phyloP scores from a whole-genome alignment of 2,329 filamentous ascomycete genomes.

The Pezicula carpinea region DNA sequence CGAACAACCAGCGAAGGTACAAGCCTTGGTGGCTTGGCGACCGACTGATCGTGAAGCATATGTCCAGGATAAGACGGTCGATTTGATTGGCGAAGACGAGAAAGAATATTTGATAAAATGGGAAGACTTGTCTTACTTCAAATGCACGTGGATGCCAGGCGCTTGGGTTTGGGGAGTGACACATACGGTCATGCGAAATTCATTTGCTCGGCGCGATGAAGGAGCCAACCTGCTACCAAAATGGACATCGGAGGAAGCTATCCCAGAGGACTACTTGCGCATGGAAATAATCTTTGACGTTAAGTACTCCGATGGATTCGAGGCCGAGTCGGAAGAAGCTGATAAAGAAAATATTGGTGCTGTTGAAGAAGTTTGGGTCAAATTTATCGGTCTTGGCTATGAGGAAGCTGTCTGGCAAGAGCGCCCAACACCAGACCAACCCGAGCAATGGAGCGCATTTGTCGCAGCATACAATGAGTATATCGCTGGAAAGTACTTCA shows the following conservation, averaged over 20 bases:
- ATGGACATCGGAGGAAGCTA: slow-evolving; percentile 69
- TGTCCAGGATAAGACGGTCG: slow-evolving; percentile 43
- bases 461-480: slow-evolving; percentile 81
- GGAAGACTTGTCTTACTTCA: slow-evolving; percentile 74
- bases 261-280: slow-evolving; percentile 80
- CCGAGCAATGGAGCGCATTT: slow-evolving; percentile 73
- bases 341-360: slow-evolving; percentile 69
- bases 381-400: slow-evolving; percentile 89
- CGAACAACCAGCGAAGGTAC: slow-evolving; percentile 61
- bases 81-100: slow-evolving; percentile 64
- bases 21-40: slow-evolving; percentile 84
- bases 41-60: slow-evolving; percentile 57
- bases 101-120: slow-evolving; percentile 93
- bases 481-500: slow-evolving; percentile 71
- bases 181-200: slow-evolving; percentile 57
- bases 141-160: slow-evolving; percentile 82
- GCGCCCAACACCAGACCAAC: slow-evolving; percentile 61
- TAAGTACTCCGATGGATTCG: slow-evolving; percentile 53
- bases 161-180: slow-evolving; percentile 80
- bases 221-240: slow-evolving; percentile 57
- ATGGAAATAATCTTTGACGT: slow-evolving; percentile 88
- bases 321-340: slow-evolving; percentile 56
- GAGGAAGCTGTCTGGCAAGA: slow-evolving; percentile 89
- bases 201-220: slow-evolving; percentile 70
- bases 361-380: slow-evolving; percentile 73